Evolutionary conservation across 345 rosid species (phyloP), one percentile per base, ranked within the genome.

Genomic region (Microthlaspi erraticum): DNA sequence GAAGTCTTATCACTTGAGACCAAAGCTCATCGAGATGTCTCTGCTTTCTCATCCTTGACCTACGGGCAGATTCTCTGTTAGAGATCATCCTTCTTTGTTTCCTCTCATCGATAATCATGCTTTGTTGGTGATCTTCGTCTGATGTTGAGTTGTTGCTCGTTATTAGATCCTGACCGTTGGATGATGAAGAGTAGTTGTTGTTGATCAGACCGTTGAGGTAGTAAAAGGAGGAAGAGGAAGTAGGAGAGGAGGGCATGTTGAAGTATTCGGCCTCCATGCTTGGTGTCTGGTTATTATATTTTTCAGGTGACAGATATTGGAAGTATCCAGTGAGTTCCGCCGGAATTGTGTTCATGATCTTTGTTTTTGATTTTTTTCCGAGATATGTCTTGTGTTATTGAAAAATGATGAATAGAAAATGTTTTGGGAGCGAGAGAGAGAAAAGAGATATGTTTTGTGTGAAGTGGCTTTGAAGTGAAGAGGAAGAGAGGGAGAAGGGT

Each of bases 11-110:
- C 12, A 89, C 95, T 66, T 89, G 97, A 45, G 97, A 81, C 90
- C 90, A 88, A 26, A 93, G 88, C 76, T 93, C 99, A 78, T 93
- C 97, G 26, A 93, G 87, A 83, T 93, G 97, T 79, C 79, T 89
- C 79, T 91, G 99, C 59, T 93, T 93, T 75, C 99, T 78, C 97
- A 91, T 91, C 84, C 99, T 71, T 10, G 99, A 93, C 81, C 99
- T 80, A 1, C 99, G 83, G 14, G 99, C 99, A 4, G 99, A 93
- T 75, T 93, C 98, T 72, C 99, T 80, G 69, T 93, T 93, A 5
- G 99, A 93, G 49, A 93, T 86, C 99, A 91, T 93, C 74, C 97
- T 83, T 55, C 97, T 78, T 74, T 85, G 88, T 82, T 83, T 91
- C 93, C 99, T 86, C 74, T 94, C 97, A 19, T 94, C 90, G 23